These are phyloP conservation scores for Juncus inflexus DNA, from an alignment of 176 grass and related monocot genomes.

Conservation along the genomic window DNA sequence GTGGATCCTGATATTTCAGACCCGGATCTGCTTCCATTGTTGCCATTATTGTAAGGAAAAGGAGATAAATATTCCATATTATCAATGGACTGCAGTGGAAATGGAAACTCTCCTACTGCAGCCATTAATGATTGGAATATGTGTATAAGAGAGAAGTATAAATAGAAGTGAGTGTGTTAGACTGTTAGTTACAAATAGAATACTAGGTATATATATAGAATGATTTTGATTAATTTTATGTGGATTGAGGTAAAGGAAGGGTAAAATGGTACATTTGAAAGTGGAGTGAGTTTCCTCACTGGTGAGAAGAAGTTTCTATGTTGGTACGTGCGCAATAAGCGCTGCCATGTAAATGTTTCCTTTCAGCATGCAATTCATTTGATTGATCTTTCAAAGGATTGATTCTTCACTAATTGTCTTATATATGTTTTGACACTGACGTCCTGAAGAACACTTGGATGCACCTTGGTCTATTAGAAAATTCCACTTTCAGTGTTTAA, in stretches of 20 bases:
- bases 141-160: constrained; percentile 1
- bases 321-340: constrained; percentile 3
- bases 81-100: not conserved
- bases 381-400: not conserved
- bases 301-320: constrained; percentile 25
- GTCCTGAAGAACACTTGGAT: not conserved
- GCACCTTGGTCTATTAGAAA: constrained; percentile 4
- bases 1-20: constrained; percentile 15
- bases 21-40: constrained; percentile 2
- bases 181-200: too few relatives aligned
- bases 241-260: not conserved
- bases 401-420: constrained; percentile 4
- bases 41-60: not conserved
- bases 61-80: not conserved
- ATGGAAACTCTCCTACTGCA: not conserved
- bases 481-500: not conserved
- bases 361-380: constrained; percentile 2
- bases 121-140: constrained; percentile 25
- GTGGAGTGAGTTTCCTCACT: constrained; percentile 16
- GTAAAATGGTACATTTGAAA: constrained; percentile 4
- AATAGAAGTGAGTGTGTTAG: not conserved
- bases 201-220: too few relatives aligned
- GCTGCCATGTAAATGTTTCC: not conserved
- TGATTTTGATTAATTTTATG: too few relatives aligned
- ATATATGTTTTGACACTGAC: constrained; percentile 13